Base-by-base conservation (phyloP, 495 filamentous ascomycete species). In the Immersiella caudata region DNA sequence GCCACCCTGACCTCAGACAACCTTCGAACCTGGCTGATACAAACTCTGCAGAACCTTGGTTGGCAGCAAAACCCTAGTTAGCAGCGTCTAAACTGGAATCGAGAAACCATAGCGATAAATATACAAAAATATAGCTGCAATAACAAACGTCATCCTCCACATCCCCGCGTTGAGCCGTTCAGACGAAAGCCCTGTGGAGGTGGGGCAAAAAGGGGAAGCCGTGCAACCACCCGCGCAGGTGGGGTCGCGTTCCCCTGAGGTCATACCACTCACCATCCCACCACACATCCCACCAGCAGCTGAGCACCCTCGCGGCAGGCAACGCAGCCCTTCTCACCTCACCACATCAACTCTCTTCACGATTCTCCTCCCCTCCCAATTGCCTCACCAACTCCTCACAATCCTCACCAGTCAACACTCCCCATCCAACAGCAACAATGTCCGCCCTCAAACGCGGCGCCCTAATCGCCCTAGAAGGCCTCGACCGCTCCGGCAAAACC, bases 401-500 rank as follows among this genome's bases (percentile, higher is more conserved):
- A 58, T 21, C 26, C 20, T 33, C 2, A 4, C 4, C 20, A 63
- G 26, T 20, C 20, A 21, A 8, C 12, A 51, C 25, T n/a, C 21
- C 1, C 4, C 35, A 22, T 29, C 20, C 62, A 57, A 62, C 59
- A 62, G 60, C 67, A 22, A 66, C 65, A 33, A 54, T 51, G 40
- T 56, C 61, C 2, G 62, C 73, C 70, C n/a, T n/a, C n/a, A n/a
- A n/a, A n/a, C 86, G 92, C 70, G 92, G 92, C 58, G 85, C 90
- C 35, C 87, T 99, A 50, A 88, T 98, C 57, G 91, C 95, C 20
- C 89, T 99, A 65, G 95, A 99, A 80, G 95, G 95, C 26, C 86
- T 99, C 62, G 95, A 99, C 74, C 90, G 93, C 66, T 91, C 94
- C 46, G 95, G 95, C 50, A 99, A 99, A 84, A 95, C 94, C 5